A percentile compares a stretch with the other conserved stretches of the same genome.
phyloP scores from a whole-genome alignment of 2,329 filamentous ascomycete species.

The Ramularia endophylla region DNA sequence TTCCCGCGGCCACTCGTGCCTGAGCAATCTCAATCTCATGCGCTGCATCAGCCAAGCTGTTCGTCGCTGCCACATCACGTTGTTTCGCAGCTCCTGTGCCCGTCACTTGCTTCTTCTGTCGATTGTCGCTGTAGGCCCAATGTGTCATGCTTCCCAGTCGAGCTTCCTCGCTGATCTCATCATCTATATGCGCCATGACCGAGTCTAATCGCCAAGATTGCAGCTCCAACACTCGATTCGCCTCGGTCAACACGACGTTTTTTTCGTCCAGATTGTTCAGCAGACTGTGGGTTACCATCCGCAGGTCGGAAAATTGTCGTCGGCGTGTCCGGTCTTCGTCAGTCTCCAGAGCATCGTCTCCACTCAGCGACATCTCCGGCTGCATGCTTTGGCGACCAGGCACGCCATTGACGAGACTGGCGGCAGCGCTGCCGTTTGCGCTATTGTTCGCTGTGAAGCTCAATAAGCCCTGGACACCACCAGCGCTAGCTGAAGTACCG shows the following conservation, averaged over 20 bases:
- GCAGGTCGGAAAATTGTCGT: conserved; percentile 62
- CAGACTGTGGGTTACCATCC: conserved; percentile 74
- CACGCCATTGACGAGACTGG: conserved; percentile 34
- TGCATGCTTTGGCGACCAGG: conserved; percentile 20
- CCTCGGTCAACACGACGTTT: conserved; percentile 90
- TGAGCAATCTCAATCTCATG: conserved; percentile 79
- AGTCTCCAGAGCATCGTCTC: conserved; percentile 21
- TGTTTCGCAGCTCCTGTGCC: conserved; percentile 65
- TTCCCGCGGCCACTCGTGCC: conserved; percentile 68
- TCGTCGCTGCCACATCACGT: conserved; percentile 70
- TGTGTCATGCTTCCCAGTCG: conserved; percentile 86
- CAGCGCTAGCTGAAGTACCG: conserved; percentile 3
- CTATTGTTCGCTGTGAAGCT: conserved; percentile 37
- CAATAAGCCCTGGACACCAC: conserved; percentile 24
- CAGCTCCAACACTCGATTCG: conserved; percentile 80
- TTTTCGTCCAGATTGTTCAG: conserved; percentile 93
- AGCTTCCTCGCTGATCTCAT: conserved; percentile 89
- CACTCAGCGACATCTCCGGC: conserved; percentile 21
- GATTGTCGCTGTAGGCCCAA: conserved; percentile 89
- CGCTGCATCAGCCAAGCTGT: conserved; percentile 62
- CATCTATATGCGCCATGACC: conserved; percentile 78
- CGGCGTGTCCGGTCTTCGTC: conserved; percentile 46
- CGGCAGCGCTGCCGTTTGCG: conserved; percentile 32
- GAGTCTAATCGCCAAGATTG: conserved; percentile 80
- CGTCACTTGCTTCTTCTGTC: conserved; percentile 47